A percentile compares a stretch with the other conserved stretches of the same genome.
These are phyloP conservation scores for Dipteronia sinensis DNA, from an alignment of 345 rosid genomes.

Conservation along the genomic window DNA sequence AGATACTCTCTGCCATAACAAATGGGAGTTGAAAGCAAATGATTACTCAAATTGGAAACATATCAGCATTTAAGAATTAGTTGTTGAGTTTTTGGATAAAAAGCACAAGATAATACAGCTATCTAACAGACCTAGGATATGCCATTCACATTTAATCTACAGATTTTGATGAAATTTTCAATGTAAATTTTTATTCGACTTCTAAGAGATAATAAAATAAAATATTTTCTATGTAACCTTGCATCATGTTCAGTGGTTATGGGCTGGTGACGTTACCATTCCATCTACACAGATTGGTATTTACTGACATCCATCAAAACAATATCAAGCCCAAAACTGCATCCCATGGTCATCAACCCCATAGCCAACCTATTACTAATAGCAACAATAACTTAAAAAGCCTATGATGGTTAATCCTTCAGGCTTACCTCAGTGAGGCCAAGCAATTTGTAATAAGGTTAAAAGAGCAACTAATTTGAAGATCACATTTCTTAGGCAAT, in stretches of 20 bases:
- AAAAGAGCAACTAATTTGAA: neutral
- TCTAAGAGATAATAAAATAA: neutral
- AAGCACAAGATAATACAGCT: constrained; percentile 1
- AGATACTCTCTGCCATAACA: neutral
- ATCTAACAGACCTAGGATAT: neutral
- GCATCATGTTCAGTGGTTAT: neutral
- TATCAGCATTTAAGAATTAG: neutral
- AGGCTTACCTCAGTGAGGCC: neutral
- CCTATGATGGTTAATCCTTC: neutral
- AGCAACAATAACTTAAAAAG: neutral
- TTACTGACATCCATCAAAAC: neutral
- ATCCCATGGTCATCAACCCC: neutral
- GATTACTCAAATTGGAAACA: neutral
- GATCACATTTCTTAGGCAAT: neutral
- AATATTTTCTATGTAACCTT: neutral
- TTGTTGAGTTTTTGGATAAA: neutral
- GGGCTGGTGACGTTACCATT: neutral
- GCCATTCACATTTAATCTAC: neutral
- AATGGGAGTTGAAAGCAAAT: neutral
- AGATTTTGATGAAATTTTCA: constrained; percentile 1
- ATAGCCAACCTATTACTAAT: neutral
- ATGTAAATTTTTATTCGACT: neutral
- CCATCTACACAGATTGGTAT: neutral
- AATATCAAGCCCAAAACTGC: neutral
- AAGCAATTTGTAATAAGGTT: neutral